Conservation (phyloP, 2,329 filamentous ascomycete genomes). For the Cladophialophora chaetospira region DNA sequence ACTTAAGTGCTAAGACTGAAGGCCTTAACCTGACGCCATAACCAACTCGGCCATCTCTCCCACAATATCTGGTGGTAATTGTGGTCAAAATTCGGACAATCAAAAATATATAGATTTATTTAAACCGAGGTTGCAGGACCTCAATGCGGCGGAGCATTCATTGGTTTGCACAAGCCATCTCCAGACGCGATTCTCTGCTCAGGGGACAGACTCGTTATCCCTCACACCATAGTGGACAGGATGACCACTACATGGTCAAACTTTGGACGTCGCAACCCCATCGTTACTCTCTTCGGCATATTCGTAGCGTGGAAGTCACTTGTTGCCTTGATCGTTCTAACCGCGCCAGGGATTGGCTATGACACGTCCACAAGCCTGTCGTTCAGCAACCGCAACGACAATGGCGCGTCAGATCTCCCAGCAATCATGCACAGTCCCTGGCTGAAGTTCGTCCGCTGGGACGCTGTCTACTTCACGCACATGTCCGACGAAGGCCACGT, state of each 20-base stretch:
- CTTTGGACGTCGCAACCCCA: slow-evolving; percentile 4
- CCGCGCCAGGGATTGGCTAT: slow-evolving; percentile 61
- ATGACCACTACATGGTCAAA: slow-evolving; percentile 5
- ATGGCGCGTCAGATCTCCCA: slow-evolving; percentile 11
- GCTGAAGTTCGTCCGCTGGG: slow-evolving; percentile 60
- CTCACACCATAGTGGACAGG: too few species aligned
- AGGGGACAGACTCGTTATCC: too few species aligned
- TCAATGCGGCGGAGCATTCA: too few species aligned
- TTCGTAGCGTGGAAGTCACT: slow-evolving; percentile 61
- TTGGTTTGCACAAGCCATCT: too few species aligned
- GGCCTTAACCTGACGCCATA: too few species aligned
- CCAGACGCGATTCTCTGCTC: too few species aligned
- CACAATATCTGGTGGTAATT: too few species aligned
- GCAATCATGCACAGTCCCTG: slow-evolving; percentile 33
- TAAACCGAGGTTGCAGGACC: too few species aligned
- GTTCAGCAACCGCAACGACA: slow-evolving; percentile 24
- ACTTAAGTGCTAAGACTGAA: too few species aligned
- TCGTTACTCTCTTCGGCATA: slow-evolving; percentile 26
- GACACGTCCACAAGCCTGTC: slow-evolving; percentile 63
- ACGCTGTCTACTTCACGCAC: slow-evolving; percentile 62
- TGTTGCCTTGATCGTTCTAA: slow-evolving; percentile 51
- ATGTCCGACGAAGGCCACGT: slow-evolving; percentile 57
- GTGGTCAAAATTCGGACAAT: too few species aligned
- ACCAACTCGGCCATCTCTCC: too few species aligned
- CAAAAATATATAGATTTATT: too few species aligned